Evolutionary conservation across 441 rosid species (phyloP).

Genomic region (Gossypium gossypioides): DNA sequence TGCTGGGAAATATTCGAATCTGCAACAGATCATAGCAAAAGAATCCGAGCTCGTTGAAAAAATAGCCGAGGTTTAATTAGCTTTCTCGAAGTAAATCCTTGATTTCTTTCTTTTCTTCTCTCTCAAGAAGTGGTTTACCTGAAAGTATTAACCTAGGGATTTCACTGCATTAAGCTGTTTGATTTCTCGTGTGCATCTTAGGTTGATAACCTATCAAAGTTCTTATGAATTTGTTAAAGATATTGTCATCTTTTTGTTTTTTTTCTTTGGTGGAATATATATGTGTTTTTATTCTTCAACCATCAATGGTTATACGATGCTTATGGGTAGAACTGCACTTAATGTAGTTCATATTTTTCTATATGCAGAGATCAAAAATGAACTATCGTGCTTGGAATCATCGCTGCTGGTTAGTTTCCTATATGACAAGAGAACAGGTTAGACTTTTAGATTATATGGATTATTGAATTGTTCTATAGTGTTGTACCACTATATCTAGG

Average conservation of each 20-base stretch:
- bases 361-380: slow-evolving; percentile 79
- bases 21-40: slow-evolving; percentile 49
- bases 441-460: slow-evolving; percentile 11
- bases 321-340: not conserved
- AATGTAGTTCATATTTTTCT: not conserved
- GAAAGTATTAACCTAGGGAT: not conserved
- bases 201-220: not conserved
- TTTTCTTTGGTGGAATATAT: not conserved
- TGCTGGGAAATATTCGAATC: slow-evolving; percentile 33
- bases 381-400: slow-evolving; percentile 97
- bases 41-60: slow-evolving; percentile 82
- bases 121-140: slow-evolving; percentile 5
- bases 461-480: not conserved
- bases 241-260: not conserved
- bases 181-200: not conserved
- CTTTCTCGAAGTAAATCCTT: slow-evolving; percentile 19
- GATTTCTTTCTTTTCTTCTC: slow-evolving; percentile 13
- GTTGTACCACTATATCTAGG: not conserved
- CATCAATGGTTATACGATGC: not conserved
- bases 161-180: not conserved
- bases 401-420: slow-evolving; percentile 87
- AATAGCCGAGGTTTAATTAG: slow-evolving; percentile 76
- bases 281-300: not conserved
- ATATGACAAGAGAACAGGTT: slow-evolving; percentile 70
- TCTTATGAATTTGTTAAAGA: not conserved